Percentiles rank a stretch among this genome's conserved stretches.
Conservation (phyloP, 1,139 yeast species). For the Hansenula sp. region DNA sequence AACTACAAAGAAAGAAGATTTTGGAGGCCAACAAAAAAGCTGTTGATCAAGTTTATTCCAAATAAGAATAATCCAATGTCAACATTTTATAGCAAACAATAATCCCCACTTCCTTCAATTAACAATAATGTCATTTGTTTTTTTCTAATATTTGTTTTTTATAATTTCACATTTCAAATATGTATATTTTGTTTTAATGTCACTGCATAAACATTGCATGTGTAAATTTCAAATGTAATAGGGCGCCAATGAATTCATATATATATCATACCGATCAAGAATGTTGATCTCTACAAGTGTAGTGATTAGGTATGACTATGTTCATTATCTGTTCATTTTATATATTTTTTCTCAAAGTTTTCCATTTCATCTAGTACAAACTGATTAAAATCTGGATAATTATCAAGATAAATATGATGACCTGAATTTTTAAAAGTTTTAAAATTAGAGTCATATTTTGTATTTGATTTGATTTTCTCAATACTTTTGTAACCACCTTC, state of each 20-base stretch:
- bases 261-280: too few relatives aligned
- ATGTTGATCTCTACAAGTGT: background rate
- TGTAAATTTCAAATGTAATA: too few relatives aligned
- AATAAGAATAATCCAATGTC: background rate
- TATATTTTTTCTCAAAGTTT: slow-evolving; percentile 12
- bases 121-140: background rate
- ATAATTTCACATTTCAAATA: background rate
- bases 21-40: slow-evolving; percentile 55
- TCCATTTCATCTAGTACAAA: slow-evolving; percentile 45
- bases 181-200: background rate
- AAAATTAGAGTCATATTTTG: slow-evolving; percentile 29
- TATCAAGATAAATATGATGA: slow-evolving; percentile 71
- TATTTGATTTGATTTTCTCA: slow-evolving; percentile 12
- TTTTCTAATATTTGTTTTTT: background rate
- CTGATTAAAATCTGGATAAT: slow-evolving; percentile 45
- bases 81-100: too few relatives aligned
- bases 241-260: too few relatives aligned
- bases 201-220: too few relatives aligned
- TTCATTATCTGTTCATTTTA: too few relatives aligned
- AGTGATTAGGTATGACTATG: too few relatives aligned
- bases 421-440: slow-evolving; percentile 53
- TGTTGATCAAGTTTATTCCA: slow-evolving; percentile 52
- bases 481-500: slow-evolving; percentile 28
- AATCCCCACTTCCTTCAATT: background rate
- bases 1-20: slow-evolving; percentile 92